Evolutionary conservation across 305 asterid genomes (phyloP).

Genomic region (Solanum hybrid): DNA sequence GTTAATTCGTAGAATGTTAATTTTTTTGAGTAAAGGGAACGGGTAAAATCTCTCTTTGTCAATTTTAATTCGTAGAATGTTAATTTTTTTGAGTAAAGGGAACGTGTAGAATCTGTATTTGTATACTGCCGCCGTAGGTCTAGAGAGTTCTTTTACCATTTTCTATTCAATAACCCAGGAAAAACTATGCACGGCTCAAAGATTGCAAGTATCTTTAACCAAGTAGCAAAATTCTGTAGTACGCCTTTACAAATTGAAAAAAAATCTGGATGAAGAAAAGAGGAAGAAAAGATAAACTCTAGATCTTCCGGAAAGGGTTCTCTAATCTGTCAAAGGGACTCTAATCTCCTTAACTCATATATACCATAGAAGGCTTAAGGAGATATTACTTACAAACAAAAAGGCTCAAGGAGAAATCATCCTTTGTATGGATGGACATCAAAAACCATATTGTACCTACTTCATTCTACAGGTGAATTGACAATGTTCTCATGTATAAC

Average conservation of each 20-base stretch:
- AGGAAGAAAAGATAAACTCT: not conserved
- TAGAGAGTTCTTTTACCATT: not conserved
- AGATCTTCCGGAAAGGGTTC: not conserved
- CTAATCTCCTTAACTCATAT: not conserved
- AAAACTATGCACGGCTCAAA: not conserved
- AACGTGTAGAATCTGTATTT: not conserved
- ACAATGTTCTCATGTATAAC: not conserved
- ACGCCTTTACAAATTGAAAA: not conserved
- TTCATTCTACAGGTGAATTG: not conserved
- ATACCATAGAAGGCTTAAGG: not conserved
- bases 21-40: not conserved
- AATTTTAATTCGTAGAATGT: not conserved
- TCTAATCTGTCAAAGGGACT: not conserved
- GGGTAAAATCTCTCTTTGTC: not conserved
- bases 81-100: not conserved
- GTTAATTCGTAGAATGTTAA: not conserved
- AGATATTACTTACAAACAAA: not conserved
- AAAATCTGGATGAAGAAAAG: not conserved
- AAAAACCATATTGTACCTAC: not conserved
- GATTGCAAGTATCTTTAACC: not conserved
- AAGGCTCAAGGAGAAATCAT: not conserved
- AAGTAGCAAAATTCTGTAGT: not conserved
- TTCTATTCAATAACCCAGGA: not conserved
- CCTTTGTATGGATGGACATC: not conserved
- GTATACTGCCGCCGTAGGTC: not conserved